phyloP scores from a whole-genome alignment of 2,329 filamentous ascomycete species.

The Fusarium nanum region DNA sequence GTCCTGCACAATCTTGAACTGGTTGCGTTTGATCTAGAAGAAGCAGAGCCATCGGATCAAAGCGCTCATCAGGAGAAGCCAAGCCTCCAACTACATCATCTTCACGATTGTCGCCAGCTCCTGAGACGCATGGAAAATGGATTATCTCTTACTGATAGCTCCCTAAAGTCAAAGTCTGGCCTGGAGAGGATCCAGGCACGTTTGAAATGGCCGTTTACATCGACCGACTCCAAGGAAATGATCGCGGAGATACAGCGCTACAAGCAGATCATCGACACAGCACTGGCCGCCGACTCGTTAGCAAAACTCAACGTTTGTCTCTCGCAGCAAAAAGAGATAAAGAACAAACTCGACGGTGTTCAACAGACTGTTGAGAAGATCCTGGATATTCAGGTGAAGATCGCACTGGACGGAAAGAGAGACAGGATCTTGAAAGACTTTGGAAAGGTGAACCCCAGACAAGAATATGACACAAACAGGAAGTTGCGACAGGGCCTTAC shows the following conservation, averaged over 20 bases:
- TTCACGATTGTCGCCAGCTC: background rate
- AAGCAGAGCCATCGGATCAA: background rate
- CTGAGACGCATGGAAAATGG: background rate
- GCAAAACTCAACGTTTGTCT: background rate
- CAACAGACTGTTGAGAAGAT: background rate
- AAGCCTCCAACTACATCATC: background rate
- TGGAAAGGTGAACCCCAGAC: background rate
- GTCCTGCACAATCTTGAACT: background rate
- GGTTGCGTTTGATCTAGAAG: background rate
- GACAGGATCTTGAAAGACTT: background rate
- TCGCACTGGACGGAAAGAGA: background rate
- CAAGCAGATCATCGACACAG: constrained; percentile 19
- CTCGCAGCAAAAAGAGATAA: background rate
- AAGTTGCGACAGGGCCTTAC: constrained; percentile 17
- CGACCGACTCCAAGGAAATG: background rate
- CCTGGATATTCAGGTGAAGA: background rate
- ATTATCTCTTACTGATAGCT: background rate
- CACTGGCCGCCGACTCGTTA: constrained; percentile 18
- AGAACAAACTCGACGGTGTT: fast-evolving
- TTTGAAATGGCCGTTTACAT: background rate
- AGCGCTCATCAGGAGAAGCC: background rate
- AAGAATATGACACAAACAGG: background rate
- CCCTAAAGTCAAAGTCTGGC: background rate
- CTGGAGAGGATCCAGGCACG: background rate
- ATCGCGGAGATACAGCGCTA: background rate